Conservation (phyloP, 2,329 filamentous ascomycete species). For the Colletotrichum filicis region DNA sequence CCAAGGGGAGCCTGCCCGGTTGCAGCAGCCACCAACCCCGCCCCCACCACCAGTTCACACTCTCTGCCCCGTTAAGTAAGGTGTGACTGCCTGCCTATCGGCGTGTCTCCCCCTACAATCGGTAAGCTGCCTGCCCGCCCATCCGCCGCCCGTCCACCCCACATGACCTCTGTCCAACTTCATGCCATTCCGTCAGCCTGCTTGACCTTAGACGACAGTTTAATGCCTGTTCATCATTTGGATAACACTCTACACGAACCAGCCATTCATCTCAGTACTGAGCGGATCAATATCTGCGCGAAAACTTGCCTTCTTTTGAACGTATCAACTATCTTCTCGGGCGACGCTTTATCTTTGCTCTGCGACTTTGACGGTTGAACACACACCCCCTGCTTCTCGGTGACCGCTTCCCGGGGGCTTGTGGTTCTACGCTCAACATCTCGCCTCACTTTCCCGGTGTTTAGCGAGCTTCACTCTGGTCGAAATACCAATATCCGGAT, state of each 20-base stretch:
- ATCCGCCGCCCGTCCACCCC: neutral
- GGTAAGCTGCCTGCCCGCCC: neutral
- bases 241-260: neutral
- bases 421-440: neutral
- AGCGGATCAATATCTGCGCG: neutral
- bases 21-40: neutral
- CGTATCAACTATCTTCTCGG: neutral
- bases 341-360: neutral
- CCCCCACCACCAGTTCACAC: neutral
- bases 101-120: neutral
- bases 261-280: conserved; percentile 4
- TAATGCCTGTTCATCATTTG: neutral
- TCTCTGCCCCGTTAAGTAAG: neutral
- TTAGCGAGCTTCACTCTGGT: neutral
- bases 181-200: conserved; percentile 9
- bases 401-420: neutral
- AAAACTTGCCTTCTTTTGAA: neutral
- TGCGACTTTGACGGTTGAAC: neutral
- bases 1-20: neutral
- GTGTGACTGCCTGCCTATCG: neutral
- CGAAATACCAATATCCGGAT: neutral
- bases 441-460: neutral
- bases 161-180: neutral
- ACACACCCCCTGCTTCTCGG: neutral
- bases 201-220: neutral